Conservation (phyloP, 345 rosid genomes). For the Dipteronia dyeriana region DNA sequence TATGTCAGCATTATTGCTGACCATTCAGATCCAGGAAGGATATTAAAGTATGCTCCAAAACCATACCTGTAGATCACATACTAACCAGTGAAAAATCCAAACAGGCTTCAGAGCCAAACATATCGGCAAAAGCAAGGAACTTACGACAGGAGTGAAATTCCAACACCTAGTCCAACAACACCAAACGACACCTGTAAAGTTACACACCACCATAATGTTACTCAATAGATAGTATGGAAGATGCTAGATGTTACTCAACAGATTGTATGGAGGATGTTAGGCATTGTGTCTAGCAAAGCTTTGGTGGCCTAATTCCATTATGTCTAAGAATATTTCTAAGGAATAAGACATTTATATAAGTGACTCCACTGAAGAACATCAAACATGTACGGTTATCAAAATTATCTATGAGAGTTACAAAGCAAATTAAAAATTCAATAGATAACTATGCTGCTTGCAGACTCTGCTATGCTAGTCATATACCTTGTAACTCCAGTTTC, state of each 20-base stretch:
- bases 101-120: slow-evolving; percentile 2
- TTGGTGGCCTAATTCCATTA: background rate
- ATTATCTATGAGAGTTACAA: no score
- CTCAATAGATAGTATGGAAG: background rate
- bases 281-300: background rate
- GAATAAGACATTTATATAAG: background rate
- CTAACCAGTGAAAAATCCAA: slow-evolving; percentile 16
- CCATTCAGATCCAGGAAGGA: slow-evolving; percentile 98
- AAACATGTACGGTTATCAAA: background rate
- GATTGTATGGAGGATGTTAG: background rate
- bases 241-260: background rate
- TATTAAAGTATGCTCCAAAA: slow-evolving; percentile 89
- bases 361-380: background rate
- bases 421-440: no score
- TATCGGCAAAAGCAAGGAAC: slow-evolving; percentile 24
- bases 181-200: slow-evolving; percentile 85
- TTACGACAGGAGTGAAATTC: slow-evolving; percentile 82
- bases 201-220: background rate
- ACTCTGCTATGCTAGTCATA: no score
- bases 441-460: no score
- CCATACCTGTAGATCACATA: slow-evolving; percentile 64
- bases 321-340: background rate
- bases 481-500: no score
- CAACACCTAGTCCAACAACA: slow-evolving; percentile 78
- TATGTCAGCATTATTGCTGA: slow-evolving; percentile 93